Conservation (phyloP, 257 asterid species). For the Solanum medicagineum region DNA sequence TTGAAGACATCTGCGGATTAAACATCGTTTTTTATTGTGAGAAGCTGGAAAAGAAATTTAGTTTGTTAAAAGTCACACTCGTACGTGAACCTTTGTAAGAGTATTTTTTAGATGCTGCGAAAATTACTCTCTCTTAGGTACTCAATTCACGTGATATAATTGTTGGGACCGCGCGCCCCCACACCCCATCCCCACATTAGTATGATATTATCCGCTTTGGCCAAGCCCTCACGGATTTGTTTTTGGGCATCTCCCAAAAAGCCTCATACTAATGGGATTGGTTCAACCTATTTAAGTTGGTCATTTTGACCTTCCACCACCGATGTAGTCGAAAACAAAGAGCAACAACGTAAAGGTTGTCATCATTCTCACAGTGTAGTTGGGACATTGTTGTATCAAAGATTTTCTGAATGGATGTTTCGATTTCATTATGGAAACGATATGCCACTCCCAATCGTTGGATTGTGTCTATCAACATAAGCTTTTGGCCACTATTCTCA, state of each 20-base stretch:
- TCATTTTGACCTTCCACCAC: too few relatives aligned
- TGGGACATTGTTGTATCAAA: not conserved
- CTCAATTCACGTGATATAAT: too few relatives aligned
- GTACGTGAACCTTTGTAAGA: too few relatives aligned
- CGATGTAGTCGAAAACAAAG: not conserved
- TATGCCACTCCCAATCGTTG: constrained; percentile 16
- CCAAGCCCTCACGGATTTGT: not conserved
- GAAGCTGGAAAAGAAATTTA: too few relatives aligned
- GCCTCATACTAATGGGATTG: too few relatives aligned
- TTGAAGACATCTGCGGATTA: not conserved
- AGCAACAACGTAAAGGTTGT: not conserved
- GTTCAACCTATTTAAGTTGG: too few relatives aligned
- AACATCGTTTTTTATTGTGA: not conserved
- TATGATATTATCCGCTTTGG: accelerated
- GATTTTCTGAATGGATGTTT: not conserved
- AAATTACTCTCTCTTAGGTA: too few relatives aligned
- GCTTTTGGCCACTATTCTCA: accelerated
- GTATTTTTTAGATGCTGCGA: too few relatives aligned
- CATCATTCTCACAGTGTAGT: not conserved
- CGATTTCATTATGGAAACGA: constrained; percentile 4
- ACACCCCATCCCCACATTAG: too few relatives aligned
- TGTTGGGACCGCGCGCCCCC: too few relatives aligned
- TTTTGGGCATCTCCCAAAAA: too few relatives aligned
- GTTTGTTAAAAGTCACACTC: too few relatives aligned
- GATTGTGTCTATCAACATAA: not conserved